Conservation (phyloP, 257 asterid genomes). For the Prunella vulgaris region DNA sequence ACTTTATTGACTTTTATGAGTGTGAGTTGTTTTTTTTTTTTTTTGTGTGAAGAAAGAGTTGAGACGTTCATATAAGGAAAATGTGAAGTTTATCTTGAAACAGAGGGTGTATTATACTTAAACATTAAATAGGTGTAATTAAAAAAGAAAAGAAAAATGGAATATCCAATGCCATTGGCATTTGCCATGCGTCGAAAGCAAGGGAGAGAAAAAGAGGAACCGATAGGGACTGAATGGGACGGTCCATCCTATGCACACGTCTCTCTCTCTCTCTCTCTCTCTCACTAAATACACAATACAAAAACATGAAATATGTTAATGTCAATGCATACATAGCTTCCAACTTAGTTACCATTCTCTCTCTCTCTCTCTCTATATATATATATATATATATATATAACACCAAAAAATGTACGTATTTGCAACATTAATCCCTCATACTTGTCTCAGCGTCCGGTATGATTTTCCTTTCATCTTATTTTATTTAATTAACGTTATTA, state of each 20-base stretch:
- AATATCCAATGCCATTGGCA: too few species aligned
- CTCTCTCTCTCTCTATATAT: background rate
- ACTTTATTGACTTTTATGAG: too few species aligned
- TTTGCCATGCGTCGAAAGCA: slow-evolving; percentile 49
- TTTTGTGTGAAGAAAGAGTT: too few species aligned
- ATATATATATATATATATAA: background rate
- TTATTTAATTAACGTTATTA: too few species aligned
- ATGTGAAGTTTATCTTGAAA: too few species aligned
- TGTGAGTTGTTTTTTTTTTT: too few species aligned
- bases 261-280: too few species aligned
- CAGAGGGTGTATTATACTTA: too few species aligned
- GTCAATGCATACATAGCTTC: too few species aligned
- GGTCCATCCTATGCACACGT: slow-evolving; percentile 36
- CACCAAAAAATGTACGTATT: background rate
- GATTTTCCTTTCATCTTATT: background rate
- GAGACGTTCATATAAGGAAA: too few species aligned
- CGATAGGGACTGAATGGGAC: slow-evolving; percentile 46
- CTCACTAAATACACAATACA: background rate
- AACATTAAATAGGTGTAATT: background rate
- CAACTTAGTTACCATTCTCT: too few species aligned
- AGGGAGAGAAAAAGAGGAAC: slow-evolving; percentile 17
- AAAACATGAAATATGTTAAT: background rate
- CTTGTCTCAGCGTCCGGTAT: background rate
- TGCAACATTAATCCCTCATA: background rate
- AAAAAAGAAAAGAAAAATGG: background rate